phyloP scores from a whole-genome alignment of 305 asterid genomes.

The Ilex paraguariensis region DNA sequence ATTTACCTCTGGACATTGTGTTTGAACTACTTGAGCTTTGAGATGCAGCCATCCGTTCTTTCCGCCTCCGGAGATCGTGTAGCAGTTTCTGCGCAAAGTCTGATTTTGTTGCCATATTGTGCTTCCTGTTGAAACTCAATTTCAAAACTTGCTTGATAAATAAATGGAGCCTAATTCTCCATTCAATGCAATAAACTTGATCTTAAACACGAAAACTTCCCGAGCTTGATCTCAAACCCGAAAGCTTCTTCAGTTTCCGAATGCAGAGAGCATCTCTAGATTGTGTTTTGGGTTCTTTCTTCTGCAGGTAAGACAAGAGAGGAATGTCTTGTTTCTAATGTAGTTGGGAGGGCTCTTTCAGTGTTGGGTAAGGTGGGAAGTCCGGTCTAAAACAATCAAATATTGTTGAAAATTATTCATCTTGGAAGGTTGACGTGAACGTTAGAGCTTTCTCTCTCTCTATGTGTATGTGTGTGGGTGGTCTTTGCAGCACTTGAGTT shows the following conservation, averaged over 20 bases:
- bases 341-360: slow-evolving; percentile 38
- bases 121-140: background rate
- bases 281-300: slow-evolving; percentile 13
- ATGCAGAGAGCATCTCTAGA: slow-evolving; percentile 18
- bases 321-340: slow-evolving; percentile 16
- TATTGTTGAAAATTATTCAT: slow-evolving; percentile 11
- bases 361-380: slow-evolving; percentile 34
- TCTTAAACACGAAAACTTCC: background rate
- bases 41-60: slow-evolving; percentile 39
- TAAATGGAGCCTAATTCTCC: background rate
- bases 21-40: slow-evolving; percentile 24
- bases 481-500: slow-evolving; percentile 14
- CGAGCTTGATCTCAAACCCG: slow-evolving; percentile 3
- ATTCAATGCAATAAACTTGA: background rate
- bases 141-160: background rate
- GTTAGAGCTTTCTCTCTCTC: slow-evolving; percentile 24
- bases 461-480: background rate
- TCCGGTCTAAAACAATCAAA: slow-evolving; percentile 13
- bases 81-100: slow-evolving; percentile 53
- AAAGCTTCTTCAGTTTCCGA: background rate
- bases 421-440: slow-evolving; percentile 33
- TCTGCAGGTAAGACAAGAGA: slow-evolving; percentile 8
- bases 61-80: slow-evolving; percentile 40
- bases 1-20: slow-evolving; percentile 29
- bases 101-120: slow-evolving; percentile 33